A percentile compares a stretch with the other conserved stretches of the same genome.
Evolutionary conservation across 352 stramenopile species (phyloP).

Genomic region (Phytopythium kandeliae): DNA sequence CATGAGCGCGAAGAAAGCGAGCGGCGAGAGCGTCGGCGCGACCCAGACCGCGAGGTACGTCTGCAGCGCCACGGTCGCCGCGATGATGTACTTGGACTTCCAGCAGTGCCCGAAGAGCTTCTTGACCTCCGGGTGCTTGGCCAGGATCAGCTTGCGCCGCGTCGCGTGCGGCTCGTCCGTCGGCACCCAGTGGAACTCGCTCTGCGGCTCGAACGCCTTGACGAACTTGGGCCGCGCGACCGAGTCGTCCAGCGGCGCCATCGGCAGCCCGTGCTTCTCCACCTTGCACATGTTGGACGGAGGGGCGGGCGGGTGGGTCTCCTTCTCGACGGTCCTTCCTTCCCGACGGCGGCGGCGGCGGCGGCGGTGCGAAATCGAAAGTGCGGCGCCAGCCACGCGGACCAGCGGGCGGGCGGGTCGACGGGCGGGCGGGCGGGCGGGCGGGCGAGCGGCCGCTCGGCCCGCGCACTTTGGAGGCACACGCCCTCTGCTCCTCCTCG

Average conservation of each 20-base stretch:
- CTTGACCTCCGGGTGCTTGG: conserved; percentile 89
- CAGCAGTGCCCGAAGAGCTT: conserved; percentile 83
- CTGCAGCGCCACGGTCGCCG: conserved; percentile 72
- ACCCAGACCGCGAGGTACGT: conserved; percentile 70
- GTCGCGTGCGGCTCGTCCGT: conserved; percentile 86
- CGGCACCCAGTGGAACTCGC: conserved; percentile 81
- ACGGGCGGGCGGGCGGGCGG: no score
- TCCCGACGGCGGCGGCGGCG: no score
- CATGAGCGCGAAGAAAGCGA: conserved; percentile 42
- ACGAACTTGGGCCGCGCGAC: conserved; percentile 38
- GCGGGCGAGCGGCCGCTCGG: no score
- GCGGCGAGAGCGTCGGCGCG: conserved; percentile 51
- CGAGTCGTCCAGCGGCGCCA: conserved; percentile 32
- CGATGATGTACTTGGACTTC: conserved; percentile 86
- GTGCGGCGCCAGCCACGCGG: no score
- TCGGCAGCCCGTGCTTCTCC: conserved; percentile 29
- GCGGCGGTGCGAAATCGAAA: conserved; percentile 4
- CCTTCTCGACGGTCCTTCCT: no score
- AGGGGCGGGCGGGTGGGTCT: background rate
- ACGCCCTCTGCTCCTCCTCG: no score
- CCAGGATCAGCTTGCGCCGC: conserved; percentile 75
- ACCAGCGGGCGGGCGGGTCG: no score
- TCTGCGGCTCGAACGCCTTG: conserved; percentile 31
- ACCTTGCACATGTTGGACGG: conserved; percentile 35
- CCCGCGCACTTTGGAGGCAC: no score